These are phyloP conservation scores for Hypoxylon sp. DNA, from an alignment of 2,329 filamentous ascomycete genomes.

Conservation along the genomic window DNA sequence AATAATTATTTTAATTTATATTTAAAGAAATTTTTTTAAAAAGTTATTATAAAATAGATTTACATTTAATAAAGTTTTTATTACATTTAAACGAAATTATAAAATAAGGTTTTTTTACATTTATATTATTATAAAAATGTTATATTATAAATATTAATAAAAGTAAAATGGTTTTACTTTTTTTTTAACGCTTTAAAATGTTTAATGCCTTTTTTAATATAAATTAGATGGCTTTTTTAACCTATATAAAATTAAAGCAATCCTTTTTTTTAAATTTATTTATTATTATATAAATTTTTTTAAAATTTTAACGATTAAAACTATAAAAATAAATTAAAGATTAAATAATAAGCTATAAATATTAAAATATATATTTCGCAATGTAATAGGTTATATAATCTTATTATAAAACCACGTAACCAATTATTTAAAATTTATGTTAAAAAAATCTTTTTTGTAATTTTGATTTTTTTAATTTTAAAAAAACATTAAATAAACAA, in stretches of 20 bases:
- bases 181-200: too few relatives aligned
- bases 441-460: conserved; percentile 18
- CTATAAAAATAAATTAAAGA: conserved; percentile 24
- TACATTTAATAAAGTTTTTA: conserved; percentile 23
- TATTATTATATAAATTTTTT: too few relatives aligned
- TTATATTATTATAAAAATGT: too few relatives aligned
- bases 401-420: conserved; percentile 11
- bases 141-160: too few relatives aligned
- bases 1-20: conserved; percentile 8
- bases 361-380: background rate
- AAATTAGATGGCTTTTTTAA: too few relatives aligned
- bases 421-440: background rate
- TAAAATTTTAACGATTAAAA: too few relatives aligned
- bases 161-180: too few relatives aligned
- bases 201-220: too few relatives aligned
- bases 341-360: conserved; percentile 20
- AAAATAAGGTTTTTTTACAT: too few relatives aligned
- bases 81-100: conserved; percentile 30
- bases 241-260: too few relatives aligned
- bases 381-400: conserved; percentile 8
- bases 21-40: conserved; percentile 13
- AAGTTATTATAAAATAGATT: conserved; percentile 16
- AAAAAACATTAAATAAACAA: conserved; percentile 29
- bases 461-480: conserved; percentile 23
- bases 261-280: too few relatives aligned